A percentile compares a stretch with the other conserved stretches of the same genome.
Conservation (phyloP, 2,329 filamentous ascomycete genomes). For the Sporothrix pallida region DNA sequence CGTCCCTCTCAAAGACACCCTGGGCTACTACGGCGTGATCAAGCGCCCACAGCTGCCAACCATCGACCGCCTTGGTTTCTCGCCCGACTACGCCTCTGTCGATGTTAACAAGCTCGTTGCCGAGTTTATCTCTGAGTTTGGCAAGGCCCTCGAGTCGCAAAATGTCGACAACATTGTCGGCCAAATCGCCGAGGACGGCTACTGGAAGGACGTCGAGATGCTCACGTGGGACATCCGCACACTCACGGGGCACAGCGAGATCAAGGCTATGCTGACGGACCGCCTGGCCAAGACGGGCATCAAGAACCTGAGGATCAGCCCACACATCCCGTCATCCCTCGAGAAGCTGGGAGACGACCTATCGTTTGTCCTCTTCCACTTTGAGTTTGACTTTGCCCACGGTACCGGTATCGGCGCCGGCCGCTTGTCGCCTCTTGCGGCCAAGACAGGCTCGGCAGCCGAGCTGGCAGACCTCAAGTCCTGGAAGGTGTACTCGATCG, state of each 20-base stretch:
- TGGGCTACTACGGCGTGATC: conserved; percentile 12
- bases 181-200: background rate
- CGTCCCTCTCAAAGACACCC: background rate
- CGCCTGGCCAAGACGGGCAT: background rate
- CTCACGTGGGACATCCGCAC: conserved; percentile 10
- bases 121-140: background rate
- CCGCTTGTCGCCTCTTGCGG: background rate
- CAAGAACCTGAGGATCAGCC: background rate
- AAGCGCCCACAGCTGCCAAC: conserved; percentile 2
- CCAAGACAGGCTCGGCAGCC: background rate
- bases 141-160: background rate
- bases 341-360: background rate
- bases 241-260: background rate
- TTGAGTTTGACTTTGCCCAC: background rate
- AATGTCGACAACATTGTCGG: background rate
- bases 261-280: background rate
- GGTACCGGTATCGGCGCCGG: background rate
- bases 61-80: background rate
- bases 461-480: background rate
- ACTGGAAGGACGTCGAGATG: conserved; percentile 1
- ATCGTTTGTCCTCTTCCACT: conserved; percentile 3
- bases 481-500: background rate
- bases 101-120: background rate
- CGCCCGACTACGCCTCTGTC: background rate
- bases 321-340: background rate